Base-by-base conservation (phyloP, 352 stramenopile genomes). In the Phytophthora melonis region DNA sequence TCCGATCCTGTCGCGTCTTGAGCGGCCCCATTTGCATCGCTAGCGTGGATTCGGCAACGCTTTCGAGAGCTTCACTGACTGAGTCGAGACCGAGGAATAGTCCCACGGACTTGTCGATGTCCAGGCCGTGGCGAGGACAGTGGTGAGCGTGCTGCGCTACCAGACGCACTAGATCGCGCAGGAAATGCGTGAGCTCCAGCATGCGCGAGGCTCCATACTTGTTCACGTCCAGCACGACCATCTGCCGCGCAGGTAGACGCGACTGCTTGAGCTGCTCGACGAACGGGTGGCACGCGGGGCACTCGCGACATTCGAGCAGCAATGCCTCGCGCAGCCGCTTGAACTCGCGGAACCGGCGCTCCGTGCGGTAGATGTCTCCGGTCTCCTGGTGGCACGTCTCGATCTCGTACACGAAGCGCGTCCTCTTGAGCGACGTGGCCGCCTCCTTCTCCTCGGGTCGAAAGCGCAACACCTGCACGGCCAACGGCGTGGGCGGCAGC, bases 331-430 rank as follows among this genome's bases (percentile, higher is more conserved):
- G 83, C 47, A 93, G 77, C 1, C 83, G 81, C 68, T 90, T 91
- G 66, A 93, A 93, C 69, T 93, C 86, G 23, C 83, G 82, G 68
- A 90, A 93, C 50, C 81, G 77, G 25, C 86, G 82, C 49, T 90
- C 73, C 16, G 71, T 71, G 67, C 68, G 79, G 70, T 78, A 91
- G 41, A 91, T 66, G 30, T 91, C 84, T 47, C 86, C 83, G 7
- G 86, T 89, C 36, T 75, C 58, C 36, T 88, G 80, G 57, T 91
- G 80, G 60, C 83, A 93, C 58, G 86, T 87, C 78, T 93, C 86
- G 66, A 93, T 88, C 67, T 90, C 82, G 76, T 91, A 93, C 70
- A 93, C 84, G 47, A 93, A 93, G 52, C 81, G 83, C 41, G 71
- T 82, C 75, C 87, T 92, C 71, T 88, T 89, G 65, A 91, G 70